phyloP scores from a whole-genome alignment of 1,284 basidiomycete species.

The Schizopora paradoxa region DNA sequence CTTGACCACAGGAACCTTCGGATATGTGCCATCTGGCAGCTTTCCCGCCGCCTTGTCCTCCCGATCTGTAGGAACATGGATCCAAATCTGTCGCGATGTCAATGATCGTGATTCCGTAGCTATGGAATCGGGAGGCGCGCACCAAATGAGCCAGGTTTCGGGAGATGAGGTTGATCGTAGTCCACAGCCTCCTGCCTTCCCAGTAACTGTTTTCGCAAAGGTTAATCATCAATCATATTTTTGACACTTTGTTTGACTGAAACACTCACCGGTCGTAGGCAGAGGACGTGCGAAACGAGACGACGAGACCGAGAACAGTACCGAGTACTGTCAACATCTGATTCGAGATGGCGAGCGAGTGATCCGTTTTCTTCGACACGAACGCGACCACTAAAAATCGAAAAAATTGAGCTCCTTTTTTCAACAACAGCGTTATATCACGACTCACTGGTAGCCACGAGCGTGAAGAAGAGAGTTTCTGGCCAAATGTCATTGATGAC shows the following conservation, averaged over 20 bases:
- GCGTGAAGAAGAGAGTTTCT: conserved; percentile 49
- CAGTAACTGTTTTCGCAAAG: conserved; percentile 42
- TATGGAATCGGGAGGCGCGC: conserved; percentile 13
- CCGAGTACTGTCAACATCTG: conserved; percentile 38
- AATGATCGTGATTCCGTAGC: conserved; percentile 1
- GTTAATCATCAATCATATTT: neutral
- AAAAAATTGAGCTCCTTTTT: neutral
- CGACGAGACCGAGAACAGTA: conserved; percentile 37
- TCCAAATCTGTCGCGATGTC: conserved; percentile 45
- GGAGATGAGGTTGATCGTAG: conserved; percentile 47
- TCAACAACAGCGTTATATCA: neutral
- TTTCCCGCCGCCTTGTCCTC: conserved; percentile 26
- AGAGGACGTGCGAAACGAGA: conserved; percentile 42
- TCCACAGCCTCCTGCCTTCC: conserved; percentile 61
- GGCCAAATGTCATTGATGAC: conserved; percentile 63
- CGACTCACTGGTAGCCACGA: conserved; percentile 47
- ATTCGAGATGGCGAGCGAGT: conserved; percentile 39
- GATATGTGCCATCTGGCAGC: conserved; percentile 16
- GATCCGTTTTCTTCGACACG: conserved; percentile 41
- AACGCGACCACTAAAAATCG: conserved; percentile 43
- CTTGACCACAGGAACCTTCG: conserved; percentile 37
- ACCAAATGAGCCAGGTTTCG: conserved; percentile 52
- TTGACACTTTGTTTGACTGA: conserved; percentile 16
- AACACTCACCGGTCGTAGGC: conserved; percentile 57
- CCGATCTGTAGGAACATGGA: conserved; percentile 50